These are phyloP conservation scores for Lactarius pseudohatsudake DNA, from an alignment of 768 basidiomycete genomes.

Conservation along the genomic window DNA sequence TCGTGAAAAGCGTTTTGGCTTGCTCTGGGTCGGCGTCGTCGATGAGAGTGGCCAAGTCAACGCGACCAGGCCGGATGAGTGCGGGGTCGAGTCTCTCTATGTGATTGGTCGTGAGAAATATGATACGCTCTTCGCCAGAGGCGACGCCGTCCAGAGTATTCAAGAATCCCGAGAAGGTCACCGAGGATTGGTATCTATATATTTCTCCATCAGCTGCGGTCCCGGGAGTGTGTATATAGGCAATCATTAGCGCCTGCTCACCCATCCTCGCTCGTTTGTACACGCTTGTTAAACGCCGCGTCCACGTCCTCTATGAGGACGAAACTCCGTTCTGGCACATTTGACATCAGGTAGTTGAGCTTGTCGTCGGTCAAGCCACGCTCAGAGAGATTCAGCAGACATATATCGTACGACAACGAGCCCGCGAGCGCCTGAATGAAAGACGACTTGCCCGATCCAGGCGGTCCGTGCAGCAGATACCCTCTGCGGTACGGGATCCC, in stretches of 20 bases:
- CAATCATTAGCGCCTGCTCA: slow-evolving; percentile 40
- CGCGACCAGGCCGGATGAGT: slow-evolving; percentile 91
- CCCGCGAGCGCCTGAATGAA: slow-evolving; percentile 98
- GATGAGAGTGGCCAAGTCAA: slow-evolving; percentile 81
- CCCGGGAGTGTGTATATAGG: not conserved
- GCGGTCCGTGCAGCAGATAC: slow-evolving; percentile 93
- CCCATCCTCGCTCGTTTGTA: slow-evolving; percentile 92
- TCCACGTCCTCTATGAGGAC: slow-evolving; percentile 98
- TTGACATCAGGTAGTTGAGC: slow-evolving; percentile 87
- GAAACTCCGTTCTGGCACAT: slow-evolving; percentile 89
- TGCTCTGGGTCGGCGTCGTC: slow-evolving; percentile 86
- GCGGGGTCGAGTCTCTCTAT: slow-evolving; percentile 86
- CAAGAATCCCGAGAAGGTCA: slow-evolving; percentile 96
- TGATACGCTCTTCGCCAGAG: slow-evolving; percentile 95
- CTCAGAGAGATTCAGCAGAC: slow-evolving; percentile 92
- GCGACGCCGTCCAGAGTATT: slow-evolving; percentile 98
- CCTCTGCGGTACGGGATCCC: slow-evolving; percentile 97
- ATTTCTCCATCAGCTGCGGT: slow-evolving; percentile 20
- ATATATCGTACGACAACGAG: slow-evolving; percentile 90
- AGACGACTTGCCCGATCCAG: slow-evolving; percentile 97
- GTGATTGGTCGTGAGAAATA: slow-evolving; percentile 99
- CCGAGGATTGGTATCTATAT: slow-evolving; percentile 83
- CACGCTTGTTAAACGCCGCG: slow-evolving; percentile 92
- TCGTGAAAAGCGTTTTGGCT: slow-evolving; percentile 71
- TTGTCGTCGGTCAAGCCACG: slow-evolving; percentile 97